phyloP scores from a whole-genome alignment of 345 rosid genomes.

The Brassica cretica region DNA sequence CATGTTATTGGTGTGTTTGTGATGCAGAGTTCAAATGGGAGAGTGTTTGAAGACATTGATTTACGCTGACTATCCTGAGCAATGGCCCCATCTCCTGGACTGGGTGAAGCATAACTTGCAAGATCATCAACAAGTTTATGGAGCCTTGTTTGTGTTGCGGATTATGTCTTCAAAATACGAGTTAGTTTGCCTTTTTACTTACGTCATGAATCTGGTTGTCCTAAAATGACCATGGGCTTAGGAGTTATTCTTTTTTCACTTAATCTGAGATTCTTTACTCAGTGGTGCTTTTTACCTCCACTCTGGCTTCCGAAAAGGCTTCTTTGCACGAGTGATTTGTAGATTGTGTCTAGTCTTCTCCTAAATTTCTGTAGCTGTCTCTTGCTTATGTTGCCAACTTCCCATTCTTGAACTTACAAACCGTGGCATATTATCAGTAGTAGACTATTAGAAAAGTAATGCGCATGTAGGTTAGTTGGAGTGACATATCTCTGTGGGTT shows the following conservation, averaged over 20 bases:
- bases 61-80: slow-evolving; percentile 97
- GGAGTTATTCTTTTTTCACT: slow-evolving; percentile 1
- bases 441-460: not conserved
- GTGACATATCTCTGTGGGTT: slow-evolving; percentile 3
- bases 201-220: slow-evolving; percentile 9
- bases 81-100: slow-evolving; percentile 88
- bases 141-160: slow-evolving; percentile 83
- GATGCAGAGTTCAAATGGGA: slow-evolving; percentile 86
- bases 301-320: not conserved
- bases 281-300: not conserved
- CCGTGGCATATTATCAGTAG: not conserved
- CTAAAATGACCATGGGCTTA: not conserved
- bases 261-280: not conserved
- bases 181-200: slow-evolving; percentile 46
- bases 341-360: not conserved
- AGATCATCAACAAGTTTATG: slow-evolving; percentile 87
- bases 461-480: not conserved
- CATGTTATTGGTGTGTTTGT: slow-evolving; percentile 14
- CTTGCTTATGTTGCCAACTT: not conserved
- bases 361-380: not conserved
- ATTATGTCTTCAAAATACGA: slow-evolving; percentile 95
- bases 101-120: slow-evolving; percentile 91
- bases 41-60: slow-evolving; percentile 96
- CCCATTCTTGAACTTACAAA: not conserved
- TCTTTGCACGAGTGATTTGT: not conserved